Evolutionary conservation across 2,329 filamentous ascomycete genomes (phyloP), one percentile per base, ranked within the genome.

Genomic region (Magnaporthiopsis incrustans): DNA sequence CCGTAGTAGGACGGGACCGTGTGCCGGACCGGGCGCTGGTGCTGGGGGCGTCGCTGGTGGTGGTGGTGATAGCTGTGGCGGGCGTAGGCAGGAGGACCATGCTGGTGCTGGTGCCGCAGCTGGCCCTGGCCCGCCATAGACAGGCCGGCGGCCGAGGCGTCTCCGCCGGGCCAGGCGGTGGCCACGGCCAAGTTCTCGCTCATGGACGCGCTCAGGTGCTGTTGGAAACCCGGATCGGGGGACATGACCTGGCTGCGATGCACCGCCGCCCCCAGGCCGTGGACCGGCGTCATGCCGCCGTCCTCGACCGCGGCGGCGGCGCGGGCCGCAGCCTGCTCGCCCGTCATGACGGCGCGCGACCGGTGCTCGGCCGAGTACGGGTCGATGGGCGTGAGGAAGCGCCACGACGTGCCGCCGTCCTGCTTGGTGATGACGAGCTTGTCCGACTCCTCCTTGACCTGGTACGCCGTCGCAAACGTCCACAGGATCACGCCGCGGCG

Each of bases 401-500:
- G 78, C 86, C 85, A 88, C 53, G 79, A 81, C 1, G 84, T 85
- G 56, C 26, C 32, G 22, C 81, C 82, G 4, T 80, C 78, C 64
- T 82, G 81, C 65, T 80, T 81, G 35, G 79, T 76, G 33, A 77
- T 71, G 67, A 77, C 75, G 56, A 75, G 74, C 68, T 77, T 77
- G 68, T 78, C 73, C 18, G 65, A 66, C 61, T 58, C 27, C 61
- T 56, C 32, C 27, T 63, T 57, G 62, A 75, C 68, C 65, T 72
- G 74, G 68, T 79, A 77, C 33, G 84, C 76, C 68, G 79, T 84
- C 74, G 73, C 79, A 72, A 89, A 89, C 2, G 84, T 85, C 86
- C 86, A 89, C 53, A 88, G 78, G 64, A 89, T 78, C 64, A 88
- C 81, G 44, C 79, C 81, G 61, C 85, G 82, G n/a, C 84, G 81